Conservation (phyloP, 2,329 filamentous ascomycete genomes). For the Fusarium praegraminearum region DNA sequence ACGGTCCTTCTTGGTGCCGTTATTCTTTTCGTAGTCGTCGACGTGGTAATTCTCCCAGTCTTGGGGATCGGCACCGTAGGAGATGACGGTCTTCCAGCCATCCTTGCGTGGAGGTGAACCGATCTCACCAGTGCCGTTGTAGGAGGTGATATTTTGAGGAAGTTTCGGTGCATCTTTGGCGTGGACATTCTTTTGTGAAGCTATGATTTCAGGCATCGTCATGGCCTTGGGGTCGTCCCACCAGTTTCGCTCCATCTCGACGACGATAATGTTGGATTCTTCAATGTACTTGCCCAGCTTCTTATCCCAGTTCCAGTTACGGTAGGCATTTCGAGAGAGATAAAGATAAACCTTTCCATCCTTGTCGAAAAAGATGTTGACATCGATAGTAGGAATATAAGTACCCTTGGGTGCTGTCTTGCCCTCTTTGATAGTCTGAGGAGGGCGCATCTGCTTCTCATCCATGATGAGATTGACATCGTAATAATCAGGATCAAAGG, state of each 20-base stretch:
- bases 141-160: conserved; percentile 50
- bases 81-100: conserved; percentile 54
- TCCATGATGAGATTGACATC: conserved; percentile 56
- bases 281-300: conserved; percentile 52
- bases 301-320: conserved; percentile 55
- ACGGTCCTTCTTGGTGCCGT: conserved; percentile 53
- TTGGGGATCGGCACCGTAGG: conserved; percentile 52
- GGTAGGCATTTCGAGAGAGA: conserved; percentile 52
- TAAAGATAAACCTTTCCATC: conserved; percentile 54
- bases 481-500: conserved; percentile 52
- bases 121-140: conserved; percentile 53
- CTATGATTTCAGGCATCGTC: conserved; percentile 52
- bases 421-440: conserved; percentile 46
- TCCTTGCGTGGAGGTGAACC: conserved; percentile 52
- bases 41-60: conserved; percentile 54
- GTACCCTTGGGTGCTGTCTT: conserved; percentile 51
- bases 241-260: conserved; percentile 52
- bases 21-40: conserved; percentile 50
- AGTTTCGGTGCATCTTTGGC: conserved; percentile 44
- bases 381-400: conserved; percentile 58
- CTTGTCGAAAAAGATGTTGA: conserved; percentile 61
- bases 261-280: conserved; percentile 54
- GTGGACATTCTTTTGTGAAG: conserved; percentile 48
- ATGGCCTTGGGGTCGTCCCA: conserved; percentile 52
- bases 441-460: conserved; percentile 51